Evolutionary conservation across 2,329 filamentous ascomycete species (phyloP), one percentile per base, ranked within the genome.

Genomic region (Nothomitra cinnamomea): DNA sequence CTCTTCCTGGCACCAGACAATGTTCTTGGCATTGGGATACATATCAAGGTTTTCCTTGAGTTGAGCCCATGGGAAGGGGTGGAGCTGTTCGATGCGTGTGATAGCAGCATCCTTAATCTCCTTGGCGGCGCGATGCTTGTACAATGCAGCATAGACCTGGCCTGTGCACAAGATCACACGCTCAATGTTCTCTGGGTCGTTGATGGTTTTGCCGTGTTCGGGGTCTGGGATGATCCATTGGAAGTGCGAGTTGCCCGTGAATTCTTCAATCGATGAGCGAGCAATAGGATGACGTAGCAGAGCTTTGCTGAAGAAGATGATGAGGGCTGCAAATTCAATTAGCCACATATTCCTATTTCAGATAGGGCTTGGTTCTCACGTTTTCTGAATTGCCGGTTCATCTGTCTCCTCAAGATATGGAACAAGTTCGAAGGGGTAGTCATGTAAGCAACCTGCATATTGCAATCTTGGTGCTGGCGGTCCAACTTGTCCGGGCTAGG

Each of bases 341-440:
- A 51, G 51, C 50, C 8, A 42, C n/a, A n/a, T 32, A 45, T 6
- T 45, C n/a, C 12, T 21, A 2, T 21, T 17, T 2, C 4, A n/a
- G 25, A 1, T 13, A 32, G 13, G 47, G 15, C 13, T 48, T 6
- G 52, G 32, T 42, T 76, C 85, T 80, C 77, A 92, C 87, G 92
- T 77, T 98, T 98, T 72, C 92, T 82, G 85, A 98, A 98, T 67
- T 98, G 90, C 64, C 92, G 82, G 77, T 96, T 89, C 82, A 98
- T 95, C 74, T 98, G 92, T 70, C 92, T 82, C 67, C 92, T 85
- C 58, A 98, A 79, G 60, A 92, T 82, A 71, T 98, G 92, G 83
- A 98, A 98, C 67, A 94, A 70, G 71, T 98, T 98, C 59, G 90
- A 79, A 25, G 92, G 92, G 48, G 84, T 86, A n/a, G 92, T 98